Conservation (phyloP, 371 early-diverging fungal genomes). For the Thermomucor indicae-seudaticae region DNA sequence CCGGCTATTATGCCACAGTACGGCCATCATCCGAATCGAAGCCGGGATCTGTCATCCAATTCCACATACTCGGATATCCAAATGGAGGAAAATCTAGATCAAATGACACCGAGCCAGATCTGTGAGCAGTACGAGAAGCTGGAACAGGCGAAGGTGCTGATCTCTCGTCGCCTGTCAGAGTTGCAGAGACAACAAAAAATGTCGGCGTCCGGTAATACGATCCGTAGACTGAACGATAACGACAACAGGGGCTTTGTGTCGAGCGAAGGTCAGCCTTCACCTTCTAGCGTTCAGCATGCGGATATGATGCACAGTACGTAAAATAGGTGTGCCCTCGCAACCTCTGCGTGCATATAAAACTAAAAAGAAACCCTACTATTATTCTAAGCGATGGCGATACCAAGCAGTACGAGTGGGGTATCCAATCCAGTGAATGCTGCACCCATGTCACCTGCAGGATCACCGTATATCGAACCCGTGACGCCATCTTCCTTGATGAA, state of each 20-base stretch:
- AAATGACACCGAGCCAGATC: slow-evolving; percentile 30
- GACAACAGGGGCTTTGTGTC: no score
- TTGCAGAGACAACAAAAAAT: slow-evolving; percentile 22
- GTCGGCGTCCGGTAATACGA: not conserved
- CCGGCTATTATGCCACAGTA: slow-evolving; percentile 54
- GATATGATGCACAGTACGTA: no score
- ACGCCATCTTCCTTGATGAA: slow-evolving; percentile 65
- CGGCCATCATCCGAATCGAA: slow-evolving; percentile 1
- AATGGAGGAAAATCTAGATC: slow-evolving; percentile 7
- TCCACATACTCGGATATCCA: not conserved
- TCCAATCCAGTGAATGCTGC: no score
- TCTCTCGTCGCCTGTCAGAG: slow-evolving; percentile 33
- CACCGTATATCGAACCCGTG: slow-evolving; percentile 45
- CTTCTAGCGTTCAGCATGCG: no score
- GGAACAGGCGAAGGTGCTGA: slow-evolving; percentile 31
- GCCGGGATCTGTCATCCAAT: not conserved
- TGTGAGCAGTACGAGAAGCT: slow-evolving; percentile 42
- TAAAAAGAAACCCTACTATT: no score
- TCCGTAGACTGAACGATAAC: not conserved
- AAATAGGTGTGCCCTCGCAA: no score
- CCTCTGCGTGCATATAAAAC: no score
- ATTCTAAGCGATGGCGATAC: no score
- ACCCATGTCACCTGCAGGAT: slow-evolving; percentile 7
- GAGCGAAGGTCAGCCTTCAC: no score
- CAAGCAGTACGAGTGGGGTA: no score